Conservation (phyloP, 2,329 filamentous ascomycete species). For the Colletotrichum orchidophilum region DNA sequence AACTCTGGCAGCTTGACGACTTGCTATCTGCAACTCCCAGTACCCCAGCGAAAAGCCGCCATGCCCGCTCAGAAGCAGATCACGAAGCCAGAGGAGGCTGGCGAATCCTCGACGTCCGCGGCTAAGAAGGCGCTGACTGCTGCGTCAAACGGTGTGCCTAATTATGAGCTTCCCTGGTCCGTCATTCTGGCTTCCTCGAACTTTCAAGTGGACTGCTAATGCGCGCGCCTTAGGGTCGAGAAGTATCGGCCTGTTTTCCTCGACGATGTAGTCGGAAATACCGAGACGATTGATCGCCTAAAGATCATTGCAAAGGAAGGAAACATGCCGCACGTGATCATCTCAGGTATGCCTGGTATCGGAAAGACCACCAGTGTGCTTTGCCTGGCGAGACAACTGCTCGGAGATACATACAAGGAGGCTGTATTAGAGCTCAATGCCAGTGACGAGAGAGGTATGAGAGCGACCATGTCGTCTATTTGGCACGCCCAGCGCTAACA, state of each 20-base stretch:
- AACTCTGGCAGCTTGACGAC: not conserved
- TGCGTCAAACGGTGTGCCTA: slow-evolving; percentile 59
- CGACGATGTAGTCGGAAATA: slow-evolving; percentile 97
- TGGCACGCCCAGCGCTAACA: not conserved
- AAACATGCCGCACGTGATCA: slow-evolving; percentile 99
- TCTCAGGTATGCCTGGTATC: slow-evolving; percentile 99
- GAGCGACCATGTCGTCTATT: slow-evolving; percentile 61
- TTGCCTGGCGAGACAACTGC: slow-evolving; percentile 88
- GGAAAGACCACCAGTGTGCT: slow-evolving; percentile 97
- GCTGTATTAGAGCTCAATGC: slow-evolving; percentile 96
- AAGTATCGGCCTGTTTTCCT: slow-evolving; percentile 96
- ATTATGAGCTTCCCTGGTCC: slow-evolving; percentile 84
- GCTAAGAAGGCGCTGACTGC: slow-evolving; percentile 64
- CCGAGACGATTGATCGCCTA: slow-evolving; percentile 94
- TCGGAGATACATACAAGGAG: slow-evolving; percentile 96
- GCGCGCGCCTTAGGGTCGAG: slow-evolving; percentile 77
- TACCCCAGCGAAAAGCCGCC: not conserved
- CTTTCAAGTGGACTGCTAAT: slow-evolving; percentile 27
- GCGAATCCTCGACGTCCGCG: slow-evolving; percentile 70
- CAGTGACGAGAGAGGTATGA: slow-evolving; percentile 85
- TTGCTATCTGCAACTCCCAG: not conserved
- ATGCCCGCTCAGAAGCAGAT: slow-evolving; percentile 53
- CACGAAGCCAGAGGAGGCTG: slow-evolving; percentile 59
- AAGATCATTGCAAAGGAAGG: slow-evolving; percentile 99
- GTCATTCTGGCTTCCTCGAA: slow-evolving; percentile 22